Evolutionary conservation across 306 rosid species (phyloP).

Genomic region (Hylodesmum podocarpum): DNA sequence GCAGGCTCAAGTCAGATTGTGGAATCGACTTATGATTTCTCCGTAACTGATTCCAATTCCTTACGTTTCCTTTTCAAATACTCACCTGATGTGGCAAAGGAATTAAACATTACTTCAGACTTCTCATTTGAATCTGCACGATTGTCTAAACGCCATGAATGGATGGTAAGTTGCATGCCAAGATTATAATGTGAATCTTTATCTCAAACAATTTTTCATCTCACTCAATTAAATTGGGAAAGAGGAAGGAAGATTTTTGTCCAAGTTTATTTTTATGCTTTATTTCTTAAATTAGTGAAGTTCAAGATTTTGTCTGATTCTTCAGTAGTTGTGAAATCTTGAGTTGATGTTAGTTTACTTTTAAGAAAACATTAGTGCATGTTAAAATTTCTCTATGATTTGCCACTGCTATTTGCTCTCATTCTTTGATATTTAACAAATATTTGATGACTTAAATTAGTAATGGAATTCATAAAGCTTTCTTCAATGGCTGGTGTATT

Average conservation of each 20-base stretch:
- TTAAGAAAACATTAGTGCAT: background rate
- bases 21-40: constrained; percentile 78
- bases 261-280: background rate
- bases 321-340: background rate
- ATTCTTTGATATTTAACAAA: background rate
- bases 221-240: background rate
- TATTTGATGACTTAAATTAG: constrained; percentile 3
- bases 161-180: constrained; percentile 60
- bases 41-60: constrained; percentile 95
- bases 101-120: constrained; percentile 61
- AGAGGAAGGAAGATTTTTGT: background rate
- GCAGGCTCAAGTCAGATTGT: constrained; percentile 66
- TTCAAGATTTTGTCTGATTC: background rate
- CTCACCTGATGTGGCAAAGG: constrained; percentile 83
- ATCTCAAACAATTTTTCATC: constrained; percentile 9
- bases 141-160: constrained; percentile 58
- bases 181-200: constrained; percentile 4
- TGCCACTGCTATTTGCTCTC: background rate
- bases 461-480: constrained; percentile 9
- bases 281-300: constrained; percentile 3
- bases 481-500: constrained; percentile 15
- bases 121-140: constrained; percentile 64
- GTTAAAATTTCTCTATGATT: background rate
- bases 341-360: background rate
- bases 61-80: constrained; percentile 76